Conservation (phyloP, 306 rosid genomes). For the Styphnolobium japonicum region DNA sequence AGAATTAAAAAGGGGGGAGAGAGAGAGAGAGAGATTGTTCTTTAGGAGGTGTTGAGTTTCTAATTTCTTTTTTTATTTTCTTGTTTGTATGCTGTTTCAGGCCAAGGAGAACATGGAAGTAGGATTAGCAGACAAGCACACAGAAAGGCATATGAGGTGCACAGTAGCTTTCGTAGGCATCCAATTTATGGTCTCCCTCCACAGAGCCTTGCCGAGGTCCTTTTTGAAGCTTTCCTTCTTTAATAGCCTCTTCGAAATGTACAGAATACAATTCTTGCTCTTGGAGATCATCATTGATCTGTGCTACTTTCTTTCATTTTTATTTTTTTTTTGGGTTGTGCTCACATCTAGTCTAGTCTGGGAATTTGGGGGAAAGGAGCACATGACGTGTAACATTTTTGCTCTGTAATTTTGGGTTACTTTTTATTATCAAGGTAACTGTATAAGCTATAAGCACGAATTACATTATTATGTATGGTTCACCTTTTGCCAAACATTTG, state of each 20-base stretch:
- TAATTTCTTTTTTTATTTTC: slow-evolving; percentile 29
- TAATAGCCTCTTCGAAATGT: slow-evolving; percentile 41
- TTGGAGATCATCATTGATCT: slow-evolving; percentile 35
- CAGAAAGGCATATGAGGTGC: slow-evolving; percentile 24
- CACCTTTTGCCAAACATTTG: not conserved
- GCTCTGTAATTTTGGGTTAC: slow-evolving; percentile 27
- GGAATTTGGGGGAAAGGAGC: slow-evolving; percentile 25
- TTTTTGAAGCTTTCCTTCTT: slow-evolving; percentile 22
- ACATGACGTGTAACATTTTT: slow-evolving; percentile 34
- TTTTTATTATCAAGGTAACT: slow-evolving; percentile 17
- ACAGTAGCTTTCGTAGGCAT: slow-evolving; percentile 32
- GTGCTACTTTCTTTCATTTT: slow-evolving; percentile 19
- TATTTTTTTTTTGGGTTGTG: not conserved
- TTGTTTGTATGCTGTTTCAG: slow-evolving; percentile 59
- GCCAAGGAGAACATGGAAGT: slow-evolving; percentile 87
- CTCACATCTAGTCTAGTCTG: slow-evolving; percentile 1
- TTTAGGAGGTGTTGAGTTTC: slow-evolving; percentile 16
- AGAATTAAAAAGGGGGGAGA: slow-evolving; percentile 19
- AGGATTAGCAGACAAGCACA: slow-evolving; percentile 38
- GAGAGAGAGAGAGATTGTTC: slow-evolving; percentile 21
- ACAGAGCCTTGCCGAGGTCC: slow-evolving; percentile 38
- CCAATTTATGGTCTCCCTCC: slow-evolving; percentile 31
- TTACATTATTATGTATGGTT: not conserved
- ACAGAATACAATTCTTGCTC: slow-evolving; percentile 45
- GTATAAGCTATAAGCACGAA: slow-evolving; percentile 10